Percentiles rank a stretch among this genome's conserved stretches.
Evolutionary conservation across 139 green algal genomes (phyloP).

Genomic region (Coccomyxa sp.): DNA sequence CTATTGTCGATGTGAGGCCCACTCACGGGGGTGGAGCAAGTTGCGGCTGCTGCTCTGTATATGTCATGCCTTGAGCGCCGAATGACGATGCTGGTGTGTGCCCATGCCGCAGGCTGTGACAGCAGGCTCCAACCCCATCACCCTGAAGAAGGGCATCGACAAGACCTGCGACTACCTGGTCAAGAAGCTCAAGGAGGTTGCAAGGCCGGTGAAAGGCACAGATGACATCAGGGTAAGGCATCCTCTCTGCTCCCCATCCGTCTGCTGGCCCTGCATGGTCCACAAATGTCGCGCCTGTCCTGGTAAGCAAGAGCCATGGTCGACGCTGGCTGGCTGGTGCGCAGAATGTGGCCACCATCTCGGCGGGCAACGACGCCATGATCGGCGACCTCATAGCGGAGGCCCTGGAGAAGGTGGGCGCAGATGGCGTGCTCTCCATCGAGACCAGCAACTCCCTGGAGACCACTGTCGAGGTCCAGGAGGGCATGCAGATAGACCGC

Average conservation of each 20-base stretch:
- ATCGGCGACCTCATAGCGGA: slow-evolving; percentile 84
- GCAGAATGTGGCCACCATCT: slow-evolving; percentile 70
- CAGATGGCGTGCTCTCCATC: slow-evolving; percentile 93
- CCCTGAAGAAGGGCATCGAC: slow-evolving; percentile 96
- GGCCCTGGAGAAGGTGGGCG: slow-evolving; percentile 80
- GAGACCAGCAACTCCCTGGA: slow-evolving; percentile 78
- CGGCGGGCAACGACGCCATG: slow-evolving; percentile 77
- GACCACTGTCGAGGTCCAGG: slow-evolving; percentile 86
- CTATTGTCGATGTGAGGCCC: too few relatives aligned
- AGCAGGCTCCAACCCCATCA: slow-evolving; percentile 90
- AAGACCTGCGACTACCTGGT: slow-evolving; percentile 87
- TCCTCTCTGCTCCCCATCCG: background rate
- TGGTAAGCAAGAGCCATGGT: background rate
- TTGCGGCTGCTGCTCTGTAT: too few relatives aligned
- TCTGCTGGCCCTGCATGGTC: background rate
- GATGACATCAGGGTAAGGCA: slow-evolving; percentile 84
- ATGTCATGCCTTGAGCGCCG: background rate
- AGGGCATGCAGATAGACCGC: slow-evolving; percentile 97
- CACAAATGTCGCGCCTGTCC: too few relatives aligned
- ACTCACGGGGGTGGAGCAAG: too few relatives aligned
- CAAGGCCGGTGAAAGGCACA: slow-evolving; percentile 80
- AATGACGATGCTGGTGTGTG: too few relatives aligned
- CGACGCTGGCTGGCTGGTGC: background rate
- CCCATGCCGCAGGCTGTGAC: slow-evolving; percentile 69
- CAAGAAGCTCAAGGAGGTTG: slow-evolving; percentile 72